Base-by-base conservation (phyloP, 345 rosid species). In the Combretum micranthum region DNA sequence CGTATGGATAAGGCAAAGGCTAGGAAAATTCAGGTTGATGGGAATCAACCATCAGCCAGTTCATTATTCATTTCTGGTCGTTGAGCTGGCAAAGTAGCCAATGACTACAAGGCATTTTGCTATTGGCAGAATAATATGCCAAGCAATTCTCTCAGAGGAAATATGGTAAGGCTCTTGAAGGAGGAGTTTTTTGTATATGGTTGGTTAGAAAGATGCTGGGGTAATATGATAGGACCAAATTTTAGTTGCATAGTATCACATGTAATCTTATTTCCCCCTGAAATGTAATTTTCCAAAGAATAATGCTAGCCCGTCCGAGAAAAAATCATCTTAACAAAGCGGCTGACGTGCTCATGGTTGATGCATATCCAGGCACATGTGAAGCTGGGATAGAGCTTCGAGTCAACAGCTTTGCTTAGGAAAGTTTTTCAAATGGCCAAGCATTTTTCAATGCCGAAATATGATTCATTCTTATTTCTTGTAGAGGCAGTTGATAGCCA, bases 1-100 rank as follows among this genome's bases (percentile, higher is more conserved):
- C 74, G 99, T 15, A 66, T 82, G 12, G 99, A 87, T 64, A 93
- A 83, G 73, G 94, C 96, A 62, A 85, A 83, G 68, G 79, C 80
- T 61, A 83, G 76, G 70, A 89, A 77, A 72, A 69, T 75, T 56
- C 90, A 88, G 72, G 76, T 50, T 2, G 87, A 84, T 62, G 83
- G 83, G 60, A 77, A 64, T 56, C 96, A 77, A 72, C 63, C 78
- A 61, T 62, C 89, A 59, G 69, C 80, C 60, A 76, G 69, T 64
- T 87, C 88, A 12, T 73, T 86, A 70, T 83, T 88, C 53, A 78
- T 84, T 65, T 81, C 99, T 25, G 90, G 94, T 53, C 87, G 86
- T 65, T 89, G 81, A 89, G 59, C 59, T 39, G 47, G 49, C 55
- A 55, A 20, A 39, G 66, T 56, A 47, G 47, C 47, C 63, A 64